Conservation (phyloP, 352 stramenopile species). For the Ophiocytium majus region DNA sequence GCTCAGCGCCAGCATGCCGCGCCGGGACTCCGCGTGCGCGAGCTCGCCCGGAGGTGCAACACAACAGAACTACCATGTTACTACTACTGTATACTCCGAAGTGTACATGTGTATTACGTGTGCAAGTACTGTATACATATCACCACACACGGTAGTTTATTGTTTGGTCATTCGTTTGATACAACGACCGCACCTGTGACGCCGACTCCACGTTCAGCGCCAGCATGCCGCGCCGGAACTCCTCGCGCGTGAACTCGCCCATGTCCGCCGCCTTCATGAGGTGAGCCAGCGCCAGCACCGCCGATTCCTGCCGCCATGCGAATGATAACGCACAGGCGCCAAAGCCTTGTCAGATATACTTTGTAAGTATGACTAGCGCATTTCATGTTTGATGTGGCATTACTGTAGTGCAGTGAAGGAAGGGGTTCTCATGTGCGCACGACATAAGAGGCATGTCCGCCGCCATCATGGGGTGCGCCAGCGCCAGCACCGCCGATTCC, state of each 20-base stretch:
- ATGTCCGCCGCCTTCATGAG: background rate
- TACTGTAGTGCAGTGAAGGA: too few relatives aligned
- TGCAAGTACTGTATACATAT: background rate
- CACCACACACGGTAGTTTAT: background rate
- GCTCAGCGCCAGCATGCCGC: background rate
- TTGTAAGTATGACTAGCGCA: too few relatives aligned
- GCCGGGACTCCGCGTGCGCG: background rate
- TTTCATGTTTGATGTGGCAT: too few relatives aligned
- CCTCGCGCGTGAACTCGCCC: background rate
- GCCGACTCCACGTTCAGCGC: background rate
- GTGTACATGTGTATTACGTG: background rate
- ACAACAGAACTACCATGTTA: background rate
- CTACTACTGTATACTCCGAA: background rate
- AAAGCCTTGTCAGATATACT: too few relatives aligned
- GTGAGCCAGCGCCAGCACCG: constrained; percentile 10
- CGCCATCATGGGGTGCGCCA: background rate
- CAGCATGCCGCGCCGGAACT: background rate
- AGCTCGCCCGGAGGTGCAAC: background rate
- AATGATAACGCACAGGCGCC: too few relatives aligned
- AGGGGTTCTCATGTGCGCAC: too few relatives aligned
- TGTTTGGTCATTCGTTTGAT: too few relatives aligned
- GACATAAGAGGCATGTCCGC: too few relatives aligned
- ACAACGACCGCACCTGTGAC: background rate
- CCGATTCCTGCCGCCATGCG: background rate
- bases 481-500: background rate